Conservation (phyloP, 2,329 filamentous ascomycete species). For the Nemania bipapillata region DNA sequence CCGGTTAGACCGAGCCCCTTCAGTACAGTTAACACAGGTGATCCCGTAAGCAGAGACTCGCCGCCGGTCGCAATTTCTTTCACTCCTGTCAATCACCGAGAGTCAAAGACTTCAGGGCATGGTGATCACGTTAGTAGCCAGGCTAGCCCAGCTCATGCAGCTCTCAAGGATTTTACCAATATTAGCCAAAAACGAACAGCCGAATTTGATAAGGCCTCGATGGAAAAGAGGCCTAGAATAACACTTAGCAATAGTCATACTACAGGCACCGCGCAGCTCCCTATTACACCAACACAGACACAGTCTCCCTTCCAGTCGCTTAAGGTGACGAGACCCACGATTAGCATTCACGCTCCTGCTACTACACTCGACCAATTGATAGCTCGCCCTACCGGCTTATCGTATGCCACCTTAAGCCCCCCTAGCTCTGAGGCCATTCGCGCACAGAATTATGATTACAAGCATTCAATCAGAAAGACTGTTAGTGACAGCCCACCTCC, state of each 20-base stretch:
- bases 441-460: no score
- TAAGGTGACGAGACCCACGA: conserved; percentile 40
- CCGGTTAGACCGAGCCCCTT: no score
- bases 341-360: background rate
- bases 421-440: background rate
- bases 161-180: background rate
- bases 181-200: conserved; percentile 19
- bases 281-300: conserved; percentile 29
- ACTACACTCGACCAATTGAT: conserved; percentile 40
- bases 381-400: conserved; percentile 26
- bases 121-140: background rate
- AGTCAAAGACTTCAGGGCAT: background rate
- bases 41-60: background rate
- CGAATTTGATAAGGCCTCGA: conserved; percentile 4
- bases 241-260: conserved; percentile 15
- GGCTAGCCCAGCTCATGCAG: no score
- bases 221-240: conserved; percentile 18
- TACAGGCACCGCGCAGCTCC: conserved; percentile 24
- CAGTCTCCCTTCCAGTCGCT: conserved; percentile 39
- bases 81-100: conserved; percentile 20
- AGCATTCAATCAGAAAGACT: background rate
- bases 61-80: conserved; percentile 8
- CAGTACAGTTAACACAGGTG: conserved; percentile 7
- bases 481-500: background rate
- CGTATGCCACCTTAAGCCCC: background rate